Conservation (phyloP, 1,139 yeast species). For the Taphrina pruni region DNA sequence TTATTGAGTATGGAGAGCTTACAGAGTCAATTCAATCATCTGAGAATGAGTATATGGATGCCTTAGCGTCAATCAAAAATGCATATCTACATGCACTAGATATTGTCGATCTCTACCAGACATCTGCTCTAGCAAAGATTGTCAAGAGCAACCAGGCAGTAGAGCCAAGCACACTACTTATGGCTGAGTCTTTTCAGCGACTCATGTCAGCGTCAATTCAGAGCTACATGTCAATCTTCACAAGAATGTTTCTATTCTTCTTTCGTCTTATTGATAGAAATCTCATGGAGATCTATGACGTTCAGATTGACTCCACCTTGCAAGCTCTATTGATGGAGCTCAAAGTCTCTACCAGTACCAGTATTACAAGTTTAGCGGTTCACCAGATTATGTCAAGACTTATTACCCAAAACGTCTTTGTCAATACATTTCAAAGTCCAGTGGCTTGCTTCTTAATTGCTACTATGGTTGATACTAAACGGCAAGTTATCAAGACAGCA, state of each 20-base stretch:
- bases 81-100: not conserved
- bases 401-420: not conserved
- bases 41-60: not conserved
- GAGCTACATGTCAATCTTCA: not conserved
- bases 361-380: not conserved
- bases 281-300: not conserved
- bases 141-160: no score
- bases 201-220: not conserved
- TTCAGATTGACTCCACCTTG: not conserved
- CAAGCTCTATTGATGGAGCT: not conserved
- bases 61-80: not conserved
- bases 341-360: not conserved
- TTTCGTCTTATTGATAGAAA: not conserved
- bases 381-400: not conserved
- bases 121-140: no score
- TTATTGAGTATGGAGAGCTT: not conserved
- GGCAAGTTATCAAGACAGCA: not conserved
- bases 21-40: not conserved
- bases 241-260: not conserved
- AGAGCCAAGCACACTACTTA: not conserved
- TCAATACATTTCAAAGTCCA: conserved; percentile 8
- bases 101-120: no score
- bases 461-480: not conserved
- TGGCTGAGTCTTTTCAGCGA: not conserved
- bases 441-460: conserved; percentile 1